Evolutionary conservation across 495 filamentous ascomycete species (phyloP).

Genomic region (Aspergillus biplanus): DNA sequence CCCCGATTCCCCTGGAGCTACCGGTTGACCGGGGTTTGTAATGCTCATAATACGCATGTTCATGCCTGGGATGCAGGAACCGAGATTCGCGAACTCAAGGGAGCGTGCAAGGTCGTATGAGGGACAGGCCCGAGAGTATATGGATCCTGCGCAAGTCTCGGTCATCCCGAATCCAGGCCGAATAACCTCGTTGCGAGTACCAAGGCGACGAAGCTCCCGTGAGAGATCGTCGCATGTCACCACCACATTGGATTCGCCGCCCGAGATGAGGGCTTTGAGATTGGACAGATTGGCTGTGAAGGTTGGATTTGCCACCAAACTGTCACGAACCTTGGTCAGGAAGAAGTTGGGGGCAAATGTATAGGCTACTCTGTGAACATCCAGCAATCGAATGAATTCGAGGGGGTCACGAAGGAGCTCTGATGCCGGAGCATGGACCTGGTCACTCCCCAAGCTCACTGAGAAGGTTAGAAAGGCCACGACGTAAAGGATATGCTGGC

Average conservation of each 20-base stretch:
- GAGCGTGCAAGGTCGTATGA: conserved; percentile 32
- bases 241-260: conserved; percentile 45
- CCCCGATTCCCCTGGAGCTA: conserved; percentile 35
- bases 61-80: conserved; percentile 42
- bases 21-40: neutral
- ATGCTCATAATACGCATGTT: conserved; percentile 41
- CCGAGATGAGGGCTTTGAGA: conserved; percentile 36
- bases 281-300: conserved; percentile 30
- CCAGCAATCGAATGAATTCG: conserved; percentile 45
- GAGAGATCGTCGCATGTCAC: conserved; percentile 33
- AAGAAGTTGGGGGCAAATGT: conserved; percentile 64
- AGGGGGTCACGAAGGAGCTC: conserved; percentile 47
- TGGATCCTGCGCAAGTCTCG: conserved; percentile 56
- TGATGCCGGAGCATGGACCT: conserved; percentile 49
- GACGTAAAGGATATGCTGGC: conserved; percentile 20
- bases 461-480: conserved; percentile 6
- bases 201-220: conserved; percentile 33
- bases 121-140: conserved; percentile 42
- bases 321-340: conserved; percentile 29
- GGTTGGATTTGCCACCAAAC: neutral
- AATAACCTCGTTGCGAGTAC: conserved; percentile 44
- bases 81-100: conserved; percentile 42
- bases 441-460: conserved; percentile 30
- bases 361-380: conserved; percentile 44
- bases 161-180: conserved; percentile 59